Base-by-base conservation (phyloP, 306 rosid genomes). In the Mucuna pruriens region DNA sequence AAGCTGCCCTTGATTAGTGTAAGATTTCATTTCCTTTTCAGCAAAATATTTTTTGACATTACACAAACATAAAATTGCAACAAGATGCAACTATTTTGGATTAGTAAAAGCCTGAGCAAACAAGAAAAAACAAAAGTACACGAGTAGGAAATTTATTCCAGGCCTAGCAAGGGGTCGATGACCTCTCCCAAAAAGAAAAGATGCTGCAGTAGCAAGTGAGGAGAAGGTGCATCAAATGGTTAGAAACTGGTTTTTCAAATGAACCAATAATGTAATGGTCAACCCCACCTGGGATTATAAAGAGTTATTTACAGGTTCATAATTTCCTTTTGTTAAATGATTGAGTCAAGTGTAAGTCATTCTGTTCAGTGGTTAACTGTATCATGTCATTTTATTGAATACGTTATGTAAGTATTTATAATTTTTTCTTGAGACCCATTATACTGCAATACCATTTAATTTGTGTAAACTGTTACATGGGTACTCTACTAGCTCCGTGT, bases 1-100 rank as follows among this genome's bases (percentile, higher is more conserved):
- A 93, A 71, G 80, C 94, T 33, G 98, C 98, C 80, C 94, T 93
- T 48, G 98, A 93, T 87, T 91, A 90, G 87, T 79, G 73, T 65
- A 84, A 64, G 54, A 72, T 31, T 31, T 31, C 31, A 51, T 61
- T 75, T 20, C 52, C 67, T 73, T 73, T 78, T 45, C 66, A 52
- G 49, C 66, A 42, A 71, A 78, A 72, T 69, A 84, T 85, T 89
- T 85, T 86, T 83, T 84, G 79, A 62, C 81, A 65, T 62, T 66
- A 45, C 66, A 84, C 75, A 58, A 75, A 74, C 80, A 84, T 82
- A 61, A 61, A 82, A 63, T 77, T 84, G 82, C 81, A 77, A 66
- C 82, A 82, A 65, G 52, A 74, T 84, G 78, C 69, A 77, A 36
- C 71, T 82, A 65, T 54, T 64, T 36, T 46, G 75, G 84, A 64